Evolutionary conservation across 305 asterid genomes (phyloP).

Genomic region (Fraxinus sp.): DNA sequence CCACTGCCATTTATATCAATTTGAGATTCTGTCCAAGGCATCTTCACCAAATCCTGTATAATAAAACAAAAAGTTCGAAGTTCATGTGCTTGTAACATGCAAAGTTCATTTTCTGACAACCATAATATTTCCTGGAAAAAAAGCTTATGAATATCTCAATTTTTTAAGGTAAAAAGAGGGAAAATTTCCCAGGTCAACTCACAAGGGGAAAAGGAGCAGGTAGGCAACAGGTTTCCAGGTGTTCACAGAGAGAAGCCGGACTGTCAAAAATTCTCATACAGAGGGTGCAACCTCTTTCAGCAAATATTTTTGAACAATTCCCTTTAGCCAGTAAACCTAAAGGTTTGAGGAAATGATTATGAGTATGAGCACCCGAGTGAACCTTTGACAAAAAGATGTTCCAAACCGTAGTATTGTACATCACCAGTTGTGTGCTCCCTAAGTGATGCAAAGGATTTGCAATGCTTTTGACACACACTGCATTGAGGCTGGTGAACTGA

Average conservation of each 20-base stretch:
- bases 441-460: slow-evolving; percentile 52
- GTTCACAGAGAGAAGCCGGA: slow-evolving; percentile 31
- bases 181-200: slow-evolving; percentile 24
- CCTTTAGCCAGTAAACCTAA: slow-evolving; percentile 46
- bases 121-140: background rate
- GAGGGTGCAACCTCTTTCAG: slow-evolving; percentile 47
- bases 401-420: background rate
- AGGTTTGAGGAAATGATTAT: slow-evolving; percentile 6
- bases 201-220: slow-evolving; percentile 42
- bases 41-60: slow-evolving; percentile 30
- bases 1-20: slow-evolving; percentile 17
- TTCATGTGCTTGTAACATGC: background rate
- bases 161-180: background rate
- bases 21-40: slow-evolving; percentile 28
- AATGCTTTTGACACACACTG: slow-evolving; percentile 46
- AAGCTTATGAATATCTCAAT: background rate
- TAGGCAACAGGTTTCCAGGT: slow-evolving; percentile 32
- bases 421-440: slow-evolving; percentile 51
- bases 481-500: slow-evolving; percentile 56
- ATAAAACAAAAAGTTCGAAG: background rate
- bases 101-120: background rate
- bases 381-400: slow-evolving; percentile 16
- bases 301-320: slow-evolving; percentile 39
- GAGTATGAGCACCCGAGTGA: slow-evolving; percentile 17
- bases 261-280: slow-evolving; percentile 39